A percentile compares a stretch with the other conserved stretches of the same genome.
These are phyloP conservation scores for Fusarium nygamai DNA, from an alignment of 2,329 filamentous ascomycete genomes.

Conservation along the genomic window DNA sequence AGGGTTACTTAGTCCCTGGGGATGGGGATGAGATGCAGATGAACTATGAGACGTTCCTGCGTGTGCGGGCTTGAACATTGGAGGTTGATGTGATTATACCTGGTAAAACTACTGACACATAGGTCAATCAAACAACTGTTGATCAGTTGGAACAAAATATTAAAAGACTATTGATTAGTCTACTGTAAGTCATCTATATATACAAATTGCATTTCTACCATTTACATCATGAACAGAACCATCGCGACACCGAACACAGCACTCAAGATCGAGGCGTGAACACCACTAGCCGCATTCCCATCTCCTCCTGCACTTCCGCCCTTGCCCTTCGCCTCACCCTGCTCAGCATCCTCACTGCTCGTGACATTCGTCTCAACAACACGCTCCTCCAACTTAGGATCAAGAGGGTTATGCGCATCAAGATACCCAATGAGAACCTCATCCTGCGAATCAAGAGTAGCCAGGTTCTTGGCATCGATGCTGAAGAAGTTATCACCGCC, in stretches of 20 bases:
- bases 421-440: slow-evolving; percentile 65
- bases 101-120: neutral
- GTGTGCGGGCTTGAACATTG: neutral
- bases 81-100: neutral
- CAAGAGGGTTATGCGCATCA: slow-evolving; percentile 57
- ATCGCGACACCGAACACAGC: slow-evolving; percentile 19
- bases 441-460: slow-evolving; percentile 62
- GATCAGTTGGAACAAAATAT: neutral
- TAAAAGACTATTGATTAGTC: neutral
- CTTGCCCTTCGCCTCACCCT: slow-evolving; percentile 19
- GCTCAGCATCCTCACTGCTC: slow-evolving; percentile 6
- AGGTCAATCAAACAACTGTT: neutral
- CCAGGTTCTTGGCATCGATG: slow-evolving; percentile 48
- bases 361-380: slow-evolving; percentile 40
- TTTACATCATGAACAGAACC: slow-evolving; percentile 34
- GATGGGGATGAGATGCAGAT: slow-evolving; percentile 24
- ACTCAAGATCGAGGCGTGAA: slow-evolving; percentile 16
- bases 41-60: slow-evolving; percentile 5
- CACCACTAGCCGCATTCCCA: slow-evolving; percentile 13
- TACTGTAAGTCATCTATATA: slow-evolving; percentile 11
- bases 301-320: slow-evolving; percentile 2
- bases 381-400: slow-evolving; percentile 58
- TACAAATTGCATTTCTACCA: slow-evolving; percentile 1
- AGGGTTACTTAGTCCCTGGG: slow-evolving; percentile 6
- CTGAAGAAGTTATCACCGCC: slow-evolving; percentile 71